These are phyloP conservation scores for Prunus yedoensis DNA, from an alignment of 331 rosid genomes.

Conservation along the genomic window DNA sequence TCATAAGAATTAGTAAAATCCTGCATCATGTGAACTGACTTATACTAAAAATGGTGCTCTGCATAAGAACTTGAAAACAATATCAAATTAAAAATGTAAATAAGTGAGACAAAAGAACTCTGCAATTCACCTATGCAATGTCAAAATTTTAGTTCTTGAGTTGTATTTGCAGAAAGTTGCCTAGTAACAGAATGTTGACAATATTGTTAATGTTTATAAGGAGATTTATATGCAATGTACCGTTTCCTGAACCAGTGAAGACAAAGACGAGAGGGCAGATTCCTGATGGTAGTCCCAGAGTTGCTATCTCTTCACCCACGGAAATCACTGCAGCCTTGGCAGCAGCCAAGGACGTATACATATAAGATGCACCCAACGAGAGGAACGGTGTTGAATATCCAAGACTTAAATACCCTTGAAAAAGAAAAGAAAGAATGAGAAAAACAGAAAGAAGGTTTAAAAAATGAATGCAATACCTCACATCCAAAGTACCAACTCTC, in stretches of 20 bases:
- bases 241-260: constrained; percentile 93
- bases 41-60: no score
- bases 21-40: no score
- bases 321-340: constrained; percentile 97
- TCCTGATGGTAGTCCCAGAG: constrained; percentile 75
- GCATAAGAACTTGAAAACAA: no score
- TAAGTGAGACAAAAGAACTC: no score
- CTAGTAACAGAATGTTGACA: not conserved
- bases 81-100: no score
- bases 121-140: no score
- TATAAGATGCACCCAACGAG: constrained; percentile 85
- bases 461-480: no score
- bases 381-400: constrained; percentile 96
- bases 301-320: constrained; percentile 86
- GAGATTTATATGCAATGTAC: constrained; percentile 35
- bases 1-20: not conserved
- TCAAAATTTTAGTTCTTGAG: no score
- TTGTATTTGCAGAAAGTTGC: no score
- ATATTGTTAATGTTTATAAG: not conserved
- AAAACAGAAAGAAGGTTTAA: not conserved
- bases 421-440: not conserved
- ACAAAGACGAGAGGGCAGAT: constrained; percentile 85
- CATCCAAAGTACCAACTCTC: not conserved
- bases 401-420: constrained; percentile 70
- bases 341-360: constrained; percentile 91